A percentile compares a stretch with the other conserved stretches of the same genome.
phyloP scores from a whole-genome alignment of 108 stramenopile genomes.

The Nitzschia putrida region DNA sequence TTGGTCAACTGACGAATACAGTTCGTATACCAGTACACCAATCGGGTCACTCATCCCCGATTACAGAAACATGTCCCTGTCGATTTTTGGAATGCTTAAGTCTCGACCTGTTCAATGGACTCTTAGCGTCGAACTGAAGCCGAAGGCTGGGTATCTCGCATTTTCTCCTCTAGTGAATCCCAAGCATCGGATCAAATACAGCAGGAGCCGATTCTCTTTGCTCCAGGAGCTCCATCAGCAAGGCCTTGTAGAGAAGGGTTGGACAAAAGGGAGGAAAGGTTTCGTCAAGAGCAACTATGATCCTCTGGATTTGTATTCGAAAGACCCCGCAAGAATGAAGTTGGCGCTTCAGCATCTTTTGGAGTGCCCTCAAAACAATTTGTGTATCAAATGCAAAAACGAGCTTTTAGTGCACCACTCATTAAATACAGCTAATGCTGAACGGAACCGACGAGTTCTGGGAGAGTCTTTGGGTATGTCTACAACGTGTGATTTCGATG shows the following conservation, averaged over 20 bases:
- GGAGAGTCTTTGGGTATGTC: slow-evolving; percentile 10
- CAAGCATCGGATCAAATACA: slow-evolving; percentile 56
- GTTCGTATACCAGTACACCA: neutral
- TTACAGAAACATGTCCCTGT: slow-evolving; percentile 21
- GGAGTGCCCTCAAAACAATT: slow-evolving; percentile 65
- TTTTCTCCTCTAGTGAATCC: slow-evolving; percentile 68
- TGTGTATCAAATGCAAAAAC: slow-evolving; percentile 49
- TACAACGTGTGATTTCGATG: neutral
- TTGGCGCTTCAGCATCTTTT: slow-evolving; percentile 44
- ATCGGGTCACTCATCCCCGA: slow-evolving; percentile 40
- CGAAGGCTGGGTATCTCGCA: slow-evolving; percentile 74
- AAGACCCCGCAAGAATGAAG: slow-evolving; percentile 30
- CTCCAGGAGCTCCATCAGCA: slow-evolving; percentile 53
- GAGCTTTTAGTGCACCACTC: slow-evolving; percentile 4
- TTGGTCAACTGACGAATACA: neutral
- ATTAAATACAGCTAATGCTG: slow-evolving; percentile 21
- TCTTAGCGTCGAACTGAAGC: slow-evolving; percentile 64
- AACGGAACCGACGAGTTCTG: slow-evolving; percentile 8
- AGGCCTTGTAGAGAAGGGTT: slow-evolving; percentile 47
- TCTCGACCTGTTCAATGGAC: slow-evolving; percentile 3
- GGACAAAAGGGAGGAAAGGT: slow-evolving; percentile 17
- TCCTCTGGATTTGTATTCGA: slow-evolving; percentile 66
- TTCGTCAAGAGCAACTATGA: slow-evolving; percentile 23
- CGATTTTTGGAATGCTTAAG: neutral
- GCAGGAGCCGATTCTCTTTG: slow-evolving; percentile 42